Evolutionary conservation across 2,329 filamentous ascomycete species (phyloP).

Genomic region (Cytospora piceae): DNA sequence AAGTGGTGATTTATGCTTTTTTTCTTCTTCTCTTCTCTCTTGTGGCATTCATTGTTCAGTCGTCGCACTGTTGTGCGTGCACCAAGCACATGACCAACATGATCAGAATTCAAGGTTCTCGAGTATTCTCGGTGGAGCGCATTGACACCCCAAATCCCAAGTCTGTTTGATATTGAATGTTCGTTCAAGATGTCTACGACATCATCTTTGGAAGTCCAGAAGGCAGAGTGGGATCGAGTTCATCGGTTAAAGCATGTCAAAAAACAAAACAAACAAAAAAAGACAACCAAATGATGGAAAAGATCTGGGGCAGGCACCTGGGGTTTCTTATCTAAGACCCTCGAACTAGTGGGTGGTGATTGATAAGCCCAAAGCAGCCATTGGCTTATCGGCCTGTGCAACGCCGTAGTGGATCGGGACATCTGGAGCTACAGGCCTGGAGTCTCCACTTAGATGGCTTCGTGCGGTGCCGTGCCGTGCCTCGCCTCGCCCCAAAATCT

Average conservation of each 20-base stretch:
- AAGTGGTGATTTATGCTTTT: constrained; percentile 33
- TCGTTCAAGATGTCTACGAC: neutral
- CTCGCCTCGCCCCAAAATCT: constrained; percentile 21
- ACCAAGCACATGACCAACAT: neutral
- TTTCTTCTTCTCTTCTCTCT: neutral
- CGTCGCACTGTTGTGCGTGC: neutral
- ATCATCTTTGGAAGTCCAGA: neutral
- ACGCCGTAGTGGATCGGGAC: neutral
- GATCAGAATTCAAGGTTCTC: neutral
- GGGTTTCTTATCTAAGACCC: neutral
- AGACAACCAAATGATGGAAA: too few species aligned
- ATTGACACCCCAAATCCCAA: too few species aligned
- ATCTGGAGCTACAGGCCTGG: neutral
- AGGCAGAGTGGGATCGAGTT: neutral
- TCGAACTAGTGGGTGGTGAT: neutral
- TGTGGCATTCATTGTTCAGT: neutral
- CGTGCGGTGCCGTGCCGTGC: constrained; percentile 8
- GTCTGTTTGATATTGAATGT: neutral
- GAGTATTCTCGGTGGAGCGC: neutral
- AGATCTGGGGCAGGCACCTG: neutral
- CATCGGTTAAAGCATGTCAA: too few species aligned
- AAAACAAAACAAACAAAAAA: too few species aligned
- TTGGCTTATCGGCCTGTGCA: neutral
- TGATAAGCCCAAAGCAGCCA: neutral
- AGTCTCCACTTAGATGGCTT: neutral